These are phyloP conservation scores for Pythium monospermum DNA, from an alignment of 352 stramenopile species.

Conservation along the genomic window DNA sequence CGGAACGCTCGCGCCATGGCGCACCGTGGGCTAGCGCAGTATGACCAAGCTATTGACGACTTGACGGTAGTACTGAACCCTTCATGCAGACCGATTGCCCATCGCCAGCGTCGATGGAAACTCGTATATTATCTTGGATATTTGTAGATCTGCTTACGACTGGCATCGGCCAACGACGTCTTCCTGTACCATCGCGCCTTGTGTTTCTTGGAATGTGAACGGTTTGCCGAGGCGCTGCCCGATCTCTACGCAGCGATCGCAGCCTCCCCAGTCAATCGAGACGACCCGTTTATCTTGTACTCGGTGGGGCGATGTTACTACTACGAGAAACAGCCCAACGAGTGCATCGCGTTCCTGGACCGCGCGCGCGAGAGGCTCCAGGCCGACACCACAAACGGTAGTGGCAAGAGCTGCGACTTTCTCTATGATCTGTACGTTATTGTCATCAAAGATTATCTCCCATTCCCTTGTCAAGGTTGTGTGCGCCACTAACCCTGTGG, in stretches of 20 bases:
- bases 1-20: slow-evolving; percentile 59
- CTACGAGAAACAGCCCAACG: slow-evolving; percentile 34
- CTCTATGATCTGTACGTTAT: slow-evolving; percentile 56
- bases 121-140: neutral
- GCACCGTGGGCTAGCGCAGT: slow-evolving; percentile 45
- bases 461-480: too few relatives aligned
- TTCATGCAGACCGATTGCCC: too few relatives aligned
- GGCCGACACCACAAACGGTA: neutral
- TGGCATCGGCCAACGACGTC: slow-evolving; percentile 42
- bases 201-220: slow-evolving; percentile 50
- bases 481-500: too few relatives aligned
- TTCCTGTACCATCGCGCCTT: slow-evolving; percentile 64
- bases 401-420: slow-evolving; percentile 11
- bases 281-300: slow-evolving; percentile 43
- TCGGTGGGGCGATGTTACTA: slow-evolving; percentile 62
- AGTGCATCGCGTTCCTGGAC: slow-evolving; percentile 52
- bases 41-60: slow-evolving; percentile 46
- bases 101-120: too few relatives aligned
- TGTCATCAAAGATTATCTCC: neutral
- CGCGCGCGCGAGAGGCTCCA: neutral
- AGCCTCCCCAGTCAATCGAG: slow-evolving; percentile 12
- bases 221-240: slow-evolving; percentile 40
- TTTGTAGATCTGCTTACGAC: slow-evolving; percentile 32
- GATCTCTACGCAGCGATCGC: slow-evolving; percentile 47
- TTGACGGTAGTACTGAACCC: slow-evolving; percentile 61